Conservation (phyloP, 2,329 filamentous ascomycete genomes). For the Coleophoma eucalyptorum region DNA sequence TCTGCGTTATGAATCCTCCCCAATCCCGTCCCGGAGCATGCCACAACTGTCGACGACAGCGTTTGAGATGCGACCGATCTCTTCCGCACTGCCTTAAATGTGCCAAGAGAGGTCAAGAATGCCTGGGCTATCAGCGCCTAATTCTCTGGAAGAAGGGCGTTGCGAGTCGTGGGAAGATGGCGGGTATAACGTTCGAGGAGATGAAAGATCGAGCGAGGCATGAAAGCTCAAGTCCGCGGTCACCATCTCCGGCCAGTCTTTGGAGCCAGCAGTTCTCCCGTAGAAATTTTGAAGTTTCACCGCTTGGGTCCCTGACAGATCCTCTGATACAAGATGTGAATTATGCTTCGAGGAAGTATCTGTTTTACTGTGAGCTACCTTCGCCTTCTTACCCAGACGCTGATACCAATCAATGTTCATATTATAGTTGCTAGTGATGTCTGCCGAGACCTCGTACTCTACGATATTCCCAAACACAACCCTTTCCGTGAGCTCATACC, state of each 20-base stretch:
- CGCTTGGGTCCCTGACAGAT: no score
- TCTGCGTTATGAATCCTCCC: no score
- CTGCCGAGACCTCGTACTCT: slow-evolving; percentile 49
- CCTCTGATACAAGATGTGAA: no score
- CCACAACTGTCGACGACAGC: slow-evolving; percentile 20
- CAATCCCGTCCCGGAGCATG: slow-evolving; percentile 1
- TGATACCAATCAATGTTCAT: no score
- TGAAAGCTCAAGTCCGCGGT: no score
- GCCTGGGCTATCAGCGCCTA: slow-evolving; percentile 19
- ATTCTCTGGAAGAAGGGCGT: slow-evolving; percentile 21
- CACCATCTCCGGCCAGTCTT: no score
- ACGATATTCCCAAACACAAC: slow-evolving; percentile 41
- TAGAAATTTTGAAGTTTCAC: no score
- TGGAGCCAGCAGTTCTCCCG: no score
- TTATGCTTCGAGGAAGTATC: no score
- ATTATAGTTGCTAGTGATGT: slow-evolving; percentile 45
- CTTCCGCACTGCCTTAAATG: slow-evolving; percentile 18
- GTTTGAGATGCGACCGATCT: slow-evolving; percentile 17
- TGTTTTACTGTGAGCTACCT: no score
- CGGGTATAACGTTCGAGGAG: slow-evolving; percentile 14
- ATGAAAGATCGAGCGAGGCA: background rate
- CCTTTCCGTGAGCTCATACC: slow-evolving; percentile 44
- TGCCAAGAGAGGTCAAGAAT: slow-evolving; percentile 13
- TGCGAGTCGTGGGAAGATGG: slow-evolving; percentile 22
- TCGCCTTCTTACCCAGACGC: no score